A percentile compares a stretch with the other conserved stretches of the same genome.
These are phyloP conservation scores for Wallacemonas sp. DNA, from an alignment of 208 protist species.

Conservation along the genomic window DNA sequence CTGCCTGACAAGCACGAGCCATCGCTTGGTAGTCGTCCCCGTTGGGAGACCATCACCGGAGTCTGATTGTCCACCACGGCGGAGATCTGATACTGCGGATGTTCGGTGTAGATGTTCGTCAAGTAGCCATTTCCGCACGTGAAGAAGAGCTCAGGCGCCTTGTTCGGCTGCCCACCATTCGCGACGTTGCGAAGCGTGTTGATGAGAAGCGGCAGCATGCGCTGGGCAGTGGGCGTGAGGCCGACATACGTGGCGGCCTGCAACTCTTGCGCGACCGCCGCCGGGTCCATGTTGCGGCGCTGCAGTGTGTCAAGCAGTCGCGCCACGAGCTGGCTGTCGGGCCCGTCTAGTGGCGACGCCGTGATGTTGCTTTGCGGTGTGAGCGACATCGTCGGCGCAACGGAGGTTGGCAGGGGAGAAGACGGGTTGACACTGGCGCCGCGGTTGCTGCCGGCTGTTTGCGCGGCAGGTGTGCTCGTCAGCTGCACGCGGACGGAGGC, in stretches of 20 bases:
- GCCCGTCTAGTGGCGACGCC: conserved; percentile 11
- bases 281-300: conserved; percentile 40
- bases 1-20: conserved; percentile 16
- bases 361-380: neutral
- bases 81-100: conserved; percentile 48
- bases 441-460: neutral
- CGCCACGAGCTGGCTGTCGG: conserved; percentile 51
- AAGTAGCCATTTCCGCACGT: conserved; percentile 57
- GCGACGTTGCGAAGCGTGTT: conserved; percentile 38
- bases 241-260: conserved; percentile 11
- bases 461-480: neutral
- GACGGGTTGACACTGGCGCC: neutral
- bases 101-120: conserved; percentile 58
- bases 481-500: conserved; percentile 46
- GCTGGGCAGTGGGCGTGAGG: conserved; percentile 42
- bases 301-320: conserved; percentile 67
- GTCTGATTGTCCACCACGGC: conserved; percentile 49
- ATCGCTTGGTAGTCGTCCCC: conserved; percentile 54
- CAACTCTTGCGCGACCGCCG: conserved; percentile 45
- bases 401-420: conserved; percentile 7
- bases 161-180: conserved; percentile 9
- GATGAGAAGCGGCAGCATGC: conserved; percentile 49
- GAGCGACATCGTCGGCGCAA: neutral
- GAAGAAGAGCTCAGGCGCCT: conserved; percentile 50
- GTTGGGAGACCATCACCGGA: conserved; percentile 48